phyloP scores from a whole-genome alignment of 768 basidiomycete genomes.

The Sporobolomyces roseus region DNA sequence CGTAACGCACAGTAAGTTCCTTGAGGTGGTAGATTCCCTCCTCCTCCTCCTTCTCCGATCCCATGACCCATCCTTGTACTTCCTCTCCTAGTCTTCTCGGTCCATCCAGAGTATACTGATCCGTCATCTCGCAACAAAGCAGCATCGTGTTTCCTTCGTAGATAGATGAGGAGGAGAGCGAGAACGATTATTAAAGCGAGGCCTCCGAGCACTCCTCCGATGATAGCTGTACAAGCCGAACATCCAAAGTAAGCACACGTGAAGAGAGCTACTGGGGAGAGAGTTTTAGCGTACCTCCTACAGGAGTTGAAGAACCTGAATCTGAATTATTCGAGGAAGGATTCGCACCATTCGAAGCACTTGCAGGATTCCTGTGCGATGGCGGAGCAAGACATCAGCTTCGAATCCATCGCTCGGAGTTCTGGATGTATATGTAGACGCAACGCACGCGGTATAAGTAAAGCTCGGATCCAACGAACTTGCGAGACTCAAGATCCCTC shows the following conservation, averaged over 20 bases:
- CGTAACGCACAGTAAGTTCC: slow-evolving; percentile 21
- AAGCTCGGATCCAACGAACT: slow-evolving; percentile 6
- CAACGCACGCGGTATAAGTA: slow-evolving; percentile 2
- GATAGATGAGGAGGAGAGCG: background rate
- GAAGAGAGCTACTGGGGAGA: background rate
- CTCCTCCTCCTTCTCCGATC: background rate
- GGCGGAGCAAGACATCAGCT: no score
- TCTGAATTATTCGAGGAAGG: background rate
- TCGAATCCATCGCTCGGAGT: no score
- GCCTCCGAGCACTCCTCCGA: slow-evolving; percentile 11
- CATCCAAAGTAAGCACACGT: no score
- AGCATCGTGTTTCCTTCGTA: background rate
- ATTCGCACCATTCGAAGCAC: background rate
- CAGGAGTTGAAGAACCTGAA: background rate
- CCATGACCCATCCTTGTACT: background rate
- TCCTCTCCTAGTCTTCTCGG: slow-evolving; percentile 13
- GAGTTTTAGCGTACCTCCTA: background rate
- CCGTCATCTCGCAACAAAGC: background rate
- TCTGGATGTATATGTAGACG: no score
- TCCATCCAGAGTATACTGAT: slow-evolving; percentile 12
- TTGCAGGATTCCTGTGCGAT: background rate
- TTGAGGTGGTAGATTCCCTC: background rate
- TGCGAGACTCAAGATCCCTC: background rate
- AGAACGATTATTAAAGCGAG: slow-evolving; percentile 1
- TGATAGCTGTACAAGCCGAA: background rate